Evolutionary conservation across 805 yeast genomes (phyloP).

Genomic region (Kuraishia ogatae): DNA sequence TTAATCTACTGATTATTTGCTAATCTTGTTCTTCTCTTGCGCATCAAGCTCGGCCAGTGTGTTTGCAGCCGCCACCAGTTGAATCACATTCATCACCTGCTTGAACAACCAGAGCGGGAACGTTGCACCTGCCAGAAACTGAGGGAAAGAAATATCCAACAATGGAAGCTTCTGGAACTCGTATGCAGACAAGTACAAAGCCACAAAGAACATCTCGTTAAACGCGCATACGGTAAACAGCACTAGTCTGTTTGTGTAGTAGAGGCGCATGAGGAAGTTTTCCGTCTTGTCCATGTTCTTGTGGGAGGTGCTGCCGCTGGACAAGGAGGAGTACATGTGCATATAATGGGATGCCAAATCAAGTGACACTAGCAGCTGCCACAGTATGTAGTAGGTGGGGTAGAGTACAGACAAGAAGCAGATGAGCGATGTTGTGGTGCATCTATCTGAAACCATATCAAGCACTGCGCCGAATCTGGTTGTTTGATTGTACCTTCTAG

Average conservation of each 20-base stretch:
- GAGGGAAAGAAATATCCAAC: conserved; percentile 20
- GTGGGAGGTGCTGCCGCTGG: conserved; percentile 74
- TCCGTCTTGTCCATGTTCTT: conserved; percentile 69
- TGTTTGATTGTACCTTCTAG: conserved; percentile 81
- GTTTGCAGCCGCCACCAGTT: conserved; percentile 77
- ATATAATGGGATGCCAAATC: conserved; percentile 92
- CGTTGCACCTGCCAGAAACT: conserved; percentile 37
- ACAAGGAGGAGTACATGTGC: conserved; percentile 95
- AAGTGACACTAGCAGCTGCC: conserved; percentile 79
- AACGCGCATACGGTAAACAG: conserved; percentile 86
- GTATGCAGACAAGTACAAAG: conserved; percentile 72
- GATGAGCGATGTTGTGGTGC: conserved; percentile 90
- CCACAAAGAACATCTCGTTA: conserved; percentile 89
- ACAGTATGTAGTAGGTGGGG: conserved; percentile 57
- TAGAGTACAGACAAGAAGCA: conserved; percentile 77
- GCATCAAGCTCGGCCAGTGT: conserved; percentile 75
- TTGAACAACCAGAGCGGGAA: conserved; percentile 88
- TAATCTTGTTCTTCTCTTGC: conserved; percentile 28
- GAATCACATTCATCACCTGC: conserved; percentile 84
- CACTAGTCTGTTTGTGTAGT: conserved; percentile 80
- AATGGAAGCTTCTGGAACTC: conserved; percentile 33
- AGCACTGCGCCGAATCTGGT: conserved; percentile 92
- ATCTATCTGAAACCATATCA: conserved; percentile 98
- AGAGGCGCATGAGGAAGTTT: conserved; percentile 67
- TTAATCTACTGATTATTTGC: not conserved